Conservation (phyloP, 2,329 filamentous ascomycete genomes). For the Colletotrichum coccodes region DNA sequence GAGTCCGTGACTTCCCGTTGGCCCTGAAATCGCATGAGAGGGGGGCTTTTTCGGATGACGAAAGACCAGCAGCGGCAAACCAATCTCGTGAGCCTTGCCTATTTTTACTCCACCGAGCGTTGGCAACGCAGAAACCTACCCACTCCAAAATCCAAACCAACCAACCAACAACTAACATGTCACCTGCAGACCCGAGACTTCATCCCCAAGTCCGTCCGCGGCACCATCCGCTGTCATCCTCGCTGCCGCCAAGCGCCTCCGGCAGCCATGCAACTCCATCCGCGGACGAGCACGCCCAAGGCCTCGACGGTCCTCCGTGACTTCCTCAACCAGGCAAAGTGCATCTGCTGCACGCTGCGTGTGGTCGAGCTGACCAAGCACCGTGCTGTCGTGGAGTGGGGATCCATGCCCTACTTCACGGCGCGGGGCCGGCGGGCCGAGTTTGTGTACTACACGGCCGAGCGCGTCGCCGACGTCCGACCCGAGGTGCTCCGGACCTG, state of each 20-base stretch:
- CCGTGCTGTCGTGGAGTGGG: conserved; percentile 34
- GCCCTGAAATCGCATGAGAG: neutral
- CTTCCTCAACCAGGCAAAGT: conserved; percentile 27
- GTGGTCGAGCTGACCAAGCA: conserved; percentile 30
- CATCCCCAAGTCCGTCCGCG: neutral
- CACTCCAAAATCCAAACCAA: neutral
- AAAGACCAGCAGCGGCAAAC: neutral
- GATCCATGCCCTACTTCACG: conserved; percentile 33
- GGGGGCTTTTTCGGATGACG: conserved; percentile 28
- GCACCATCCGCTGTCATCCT: neutral
- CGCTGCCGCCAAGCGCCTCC: too few species aligned
- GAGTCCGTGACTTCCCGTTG: neutral
- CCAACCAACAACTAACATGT: conserved; percentile 3
- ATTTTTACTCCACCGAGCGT: neutral
- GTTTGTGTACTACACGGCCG: conserved; percentile 31
- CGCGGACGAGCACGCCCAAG: conserved; percentile 30
- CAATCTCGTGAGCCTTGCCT: conserved; percentile 14
- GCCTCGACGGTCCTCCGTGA: conserved; percentile 27
- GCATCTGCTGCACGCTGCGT: conserved; percentile 33
- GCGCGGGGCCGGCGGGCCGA: conserved; percentile 31
- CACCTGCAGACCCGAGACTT: neutral
- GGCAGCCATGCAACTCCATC: conserved; percentile 31
- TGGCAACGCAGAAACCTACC: neutral
- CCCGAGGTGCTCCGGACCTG: conserved; percentile 26
- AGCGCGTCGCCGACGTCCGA: conserved; percentile 25